A percentile compares a stretch with the other conserved stretches of the same genome.
Evolutionary conservation across 1,139 yeast genomes (phyloP).

Genomic region (Candida glucosophila): DNA sequence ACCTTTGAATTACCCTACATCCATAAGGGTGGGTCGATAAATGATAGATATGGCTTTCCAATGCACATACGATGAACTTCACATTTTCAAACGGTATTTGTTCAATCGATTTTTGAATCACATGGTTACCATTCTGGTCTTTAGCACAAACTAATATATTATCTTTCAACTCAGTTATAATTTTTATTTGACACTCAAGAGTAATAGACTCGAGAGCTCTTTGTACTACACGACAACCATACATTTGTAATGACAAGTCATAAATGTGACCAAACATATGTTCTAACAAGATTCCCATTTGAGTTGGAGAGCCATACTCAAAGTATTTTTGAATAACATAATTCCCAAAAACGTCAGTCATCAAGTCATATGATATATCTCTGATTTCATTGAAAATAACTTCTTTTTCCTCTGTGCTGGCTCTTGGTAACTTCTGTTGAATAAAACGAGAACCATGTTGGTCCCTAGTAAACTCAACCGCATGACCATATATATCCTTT

Average conservation of each 20-base stretch:
- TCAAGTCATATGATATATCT: constrained; percentile 65
- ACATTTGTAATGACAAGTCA: constrained; percentile 81
- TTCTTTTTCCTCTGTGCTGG: constrained; percentile 66
- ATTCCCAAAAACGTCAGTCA: constrained; percentile 97
- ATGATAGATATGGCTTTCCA: constrained; percentile 75
- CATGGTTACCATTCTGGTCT: constrained; percentile 98
- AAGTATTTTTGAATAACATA: constrained; percentile 93
- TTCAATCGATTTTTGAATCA: constrained; percentile 91
- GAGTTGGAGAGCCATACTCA: constrained; percentile 70
- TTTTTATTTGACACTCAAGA: constrained; percentile 57
- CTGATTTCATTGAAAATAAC: constrained; percentile 78
- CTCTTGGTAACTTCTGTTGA: constrained; percentile 72
- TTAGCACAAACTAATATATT: constrained; percentile 74
- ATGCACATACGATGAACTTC: constrained; percentile 64
- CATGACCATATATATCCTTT: constrained; percentile 77
- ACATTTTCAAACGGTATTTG: constrained; percentile 66
- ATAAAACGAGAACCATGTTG: constrained; percentile 96
- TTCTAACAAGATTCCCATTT: constrained; percentile 60
- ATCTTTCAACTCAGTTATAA: constrained; percentile 66
- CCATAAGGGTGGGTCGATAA: constrained; percentile 96
- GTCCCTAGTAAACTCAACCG: constrained; percentile 87
- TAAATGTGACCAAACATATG: constrained; percentile 74
- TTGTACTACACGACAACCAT: constrained; percentile 96
- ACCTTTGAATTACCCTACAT: constrained; percentile 90
- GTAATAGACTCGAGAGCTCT: constrained; percentile 76